Evolutionary conservation across 1,284 basidiomycete genomes (phyloP), one percentile per base, ranked within the genome.

Genomic region (Phellinidium pouzarii): DNA sequence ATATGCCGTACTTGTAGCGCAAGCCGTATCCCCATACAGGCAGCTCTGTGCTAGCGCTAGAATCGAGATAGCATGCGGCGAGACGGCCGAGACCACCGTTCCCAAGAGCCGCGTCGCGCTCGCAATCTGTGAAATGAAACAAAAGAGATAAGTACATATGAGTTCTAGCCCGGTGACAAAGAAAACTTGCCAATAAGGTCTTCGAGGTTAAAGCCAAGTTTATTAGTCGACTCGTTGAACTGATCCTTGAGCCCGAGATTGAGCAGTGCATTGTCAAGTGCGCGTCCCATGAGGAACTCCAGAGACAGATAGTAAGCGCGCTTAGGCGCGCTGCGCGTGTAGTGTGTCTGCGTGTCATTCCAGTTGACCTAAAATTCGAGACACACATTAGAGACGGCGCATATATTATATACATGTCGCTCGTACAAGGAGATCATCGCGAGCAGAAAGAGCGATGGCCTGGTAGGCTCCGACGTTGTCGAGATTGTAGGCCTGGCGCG

Each of bases 41-140:
- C 2, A 87, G 72, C 61, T 89, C 87, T 63, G 91, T 84, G 9
- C 86, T 88, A 1, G 92, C 86, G 47, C 78, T 80, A 3, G 87
- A 90, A 64, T 91, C 89, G 57, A 94, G 80, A 68, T 95, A 96
- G 71, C 93, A 96, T 1, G 94, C 93, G 1, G 93, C 93, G 38
- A 96, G 79, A 50, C 93, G 88, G 1, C 93, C 93, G 11, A 96
- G 78, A 60, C 93, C 88, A 57, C 85, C 87, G 63, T 95, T 94
- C 8, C 92, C 92, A 17, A 95, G 77, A 14, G 80, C 92, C 1
- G 92, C 91, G 64, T 95, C 93, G 52, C 92, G 83, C 66, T 96
- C 93, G 34, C 20, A 36, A 41, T 56, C 52, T 53, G 22, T 29
- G 17, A 4, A 22, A 4, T 3, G 25, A 48, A 43, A 53, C 7